phyloP scores from a whole-genome alignment of 352 stramenopile genomes.

The Globisporangium yorkense region DNA sequence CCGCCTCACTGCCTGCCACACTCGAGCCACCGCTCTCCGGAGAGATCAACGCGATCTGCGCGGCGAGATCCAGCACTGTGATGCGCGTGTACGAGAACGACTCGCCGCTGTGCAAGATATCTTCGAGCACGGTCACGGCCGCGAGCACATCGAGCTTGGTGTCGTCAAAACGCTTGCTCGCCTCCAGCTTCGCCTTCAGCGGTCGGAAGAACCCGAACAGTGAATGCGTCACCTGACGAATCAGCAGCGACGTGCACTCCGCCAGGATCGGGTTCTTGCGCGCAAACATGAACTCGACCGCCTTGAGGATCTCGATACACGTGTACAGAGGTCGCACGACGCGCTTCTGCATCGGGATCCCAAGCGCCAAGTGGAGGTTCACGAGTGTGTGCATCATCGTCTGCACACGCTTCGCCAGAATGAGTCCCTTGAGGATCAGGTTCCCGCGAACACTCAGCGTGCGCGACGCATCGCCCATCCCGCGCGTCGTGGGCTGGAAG shows the following conservation, averaged over 20 bases:
- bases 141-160: conserved; percentile 83
- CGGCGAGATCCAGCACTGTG: conserved; percentile 72
- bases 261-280: conserved; percentile 79
- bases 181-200: conserved; percentile 76
- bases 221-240: conserved; percentile 76
- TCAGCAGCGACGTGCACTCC: conserved; percentile 64
- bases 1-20: conserved; percentile 32
- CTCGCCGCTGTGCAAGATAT: conserved; percentile 74
- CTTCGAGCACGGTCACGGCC: conserved; percentile 79
- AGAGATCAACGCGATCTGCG: conserved; percentile 76
- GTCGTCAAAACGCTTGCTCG: conserved; percentile 84
- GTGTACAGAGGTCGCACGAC: conserved; percentile 83
- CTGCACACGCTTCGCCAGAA: conserved; percentile 85
- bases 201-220: conserved; percentile 78
- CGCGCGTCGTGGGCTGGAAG: conserved; percentile 77
- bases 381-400: conserved; percentile 89
- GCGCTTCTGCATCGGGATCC: conserved; percentile 82
- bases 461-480: conserved; percentile 61
- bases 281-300: conserved; percentile 91
- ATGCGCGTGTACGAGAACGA: conserved; percentile 84
- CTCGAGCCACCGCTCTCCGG: conserved; percentile 26
- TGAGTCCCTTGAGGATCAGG: conserved; percentile 89
- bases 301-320: conserved; percentile 90
- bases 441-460: conserved; percentile 81
- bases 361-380: conserved; percentile 83